Evolutionary conservation across 495 filamentous ascomycete species (phyloP).

Genomic region (Xylaria flabelliformis): DNA sequence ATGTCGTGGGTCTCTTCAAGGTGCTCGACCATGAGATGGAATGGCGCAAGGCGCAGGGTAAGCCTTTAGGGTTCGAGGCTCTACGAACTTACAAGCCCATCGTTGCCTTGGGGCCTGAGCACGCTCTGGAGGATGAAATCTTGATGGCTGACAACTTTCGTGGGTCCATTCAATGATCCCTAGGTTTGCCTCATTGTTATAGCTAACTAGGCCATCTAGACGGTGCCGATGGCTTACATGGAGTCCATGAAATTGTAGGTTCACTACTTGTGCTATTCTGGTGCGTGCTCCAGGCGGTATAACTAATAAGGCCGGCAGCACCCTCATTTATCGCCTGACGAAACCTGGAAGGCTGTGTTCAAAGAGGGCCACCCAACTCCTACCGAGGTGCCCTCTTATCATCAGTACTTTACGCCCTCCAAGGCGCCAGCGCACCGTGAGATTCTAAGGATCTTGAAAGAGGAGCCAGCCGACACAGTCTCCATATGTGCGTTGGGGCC

Average conservation of each 20-base stretch:
- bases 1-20: slow-evolving; percentile 90
- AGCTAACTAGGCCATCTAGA: slow-evolving; percentile 57
- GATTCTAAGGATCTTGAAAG: slow-evolving; percentile 80
- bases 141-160: slow-evolving; percentile 92
- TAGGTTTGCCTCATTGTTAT: background rate
- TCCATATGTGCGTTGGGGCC: slow-evolving; percentile 90
- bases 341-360: slow-evolving; percentile 88
- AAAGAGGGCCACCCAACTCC: slow-evolving; percentile 53
- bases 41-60: slow-evolving; percentile 76
- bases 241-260: slow-evolving; percentile 81
- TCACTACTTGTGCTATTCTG: slow-evolving; percentile 3
- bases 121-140: slow-evolving; percentile 82
- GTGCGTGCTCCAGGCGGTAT: background rate
- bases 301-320: slow-evolving; percentile 60
- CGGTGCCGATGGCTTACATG: slow-evolving; percentile 86
- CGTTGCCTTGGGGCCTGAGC: slow-evolving; percentile 83
- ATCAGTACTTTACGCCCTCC: slow-evolving; percentile 73
- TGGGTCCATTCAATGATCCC: slow-evolving; percentile 50
- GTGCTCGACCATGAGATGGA: slow-evolving; percentile 86
- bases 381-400: slow-evolving; percentile 48
- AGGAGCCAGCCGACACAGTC: slow-evolving; percentile 81
- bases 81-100: slow-evolving; percentile 75
- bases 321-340: slow-evolving; percentile 80
- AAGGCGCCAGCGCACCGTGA: slow-evolving; percentile 75
- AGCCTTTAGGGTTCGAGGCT: slow-evolving; percentile 69